These are phyloP conservation scores for Lipomyces kockii DNA, from an alignment of 805 yeast genomes.

Conservation along the genomic window DNA sequence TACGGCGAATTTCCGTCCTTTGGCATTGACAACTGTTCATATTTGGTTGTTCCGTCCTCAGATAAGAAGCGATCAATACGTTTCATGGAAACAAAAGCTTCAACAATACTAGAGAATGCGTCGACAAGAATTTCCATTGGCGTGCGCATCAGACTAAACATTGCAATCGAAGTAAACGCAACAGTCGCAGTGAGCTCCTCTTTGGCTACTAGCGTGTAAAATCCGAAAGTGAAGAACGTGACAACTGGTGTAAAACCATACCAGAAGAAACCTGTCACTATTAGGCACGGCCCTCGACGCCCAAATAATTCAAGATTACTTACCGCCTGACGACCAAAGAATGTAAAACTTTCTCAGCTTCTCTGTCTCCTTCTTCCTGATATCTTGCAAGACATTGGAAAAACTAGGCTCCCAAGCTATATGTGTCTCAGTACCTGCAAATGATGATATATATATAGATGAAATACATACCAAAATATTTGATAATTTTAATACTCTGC, in stretches of 20 bases:
- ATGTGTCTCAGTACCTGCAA: neutral
- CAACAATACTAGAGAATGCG: constrained; percentile 77
- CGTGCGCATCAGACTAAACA: constrained; percentile 73
- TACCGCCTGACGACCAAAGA: constrained; percentile 60
- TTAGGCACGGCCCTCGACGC: too few relatives aligned
- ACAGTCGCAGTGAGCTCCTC: constrained; percentile 76
- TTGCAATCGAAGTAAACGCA: constrained; percentile 83
- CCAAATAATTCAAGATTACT: neutral
- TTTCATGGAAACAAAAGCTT: constrained; percentile 82
- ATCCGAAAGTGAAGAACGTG: constrained; percentile 74
- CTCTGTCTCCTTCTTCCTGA: constrained; percentile 73
- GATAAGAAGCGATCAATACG: constrained; percentile 74
- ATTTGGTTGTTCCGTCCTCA: constrained; percentile 79
- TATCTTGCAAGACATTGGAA: constrained; percentile 63
- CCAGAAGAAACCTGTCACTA: constrained; percentile 57
- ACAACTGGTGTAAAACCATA: constrained; percentile 70
- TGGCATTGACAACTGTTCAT: constrained; percentile 65
- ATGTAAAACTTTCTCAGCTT: constrained; percentile 61
- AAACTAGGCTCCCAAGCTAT: constrained; percentile 89
- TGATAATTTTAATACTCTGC: constrained; percentile 88
- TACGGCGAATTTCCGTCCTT: constrained; percentile 59
- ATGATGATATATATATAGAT: neutral
- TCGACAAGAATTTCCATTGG: constrained; percentile 85
- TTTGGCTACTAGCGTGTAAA: constrained; percentile 70
- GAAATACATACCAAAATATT: constrained; percentile 63